Evolutionary conservation across 768 basidiomycete genomes (phyloP), one percentile per base, ranked within the genome.

Genomic region (Leucogyrophana mollusca): DNA sequence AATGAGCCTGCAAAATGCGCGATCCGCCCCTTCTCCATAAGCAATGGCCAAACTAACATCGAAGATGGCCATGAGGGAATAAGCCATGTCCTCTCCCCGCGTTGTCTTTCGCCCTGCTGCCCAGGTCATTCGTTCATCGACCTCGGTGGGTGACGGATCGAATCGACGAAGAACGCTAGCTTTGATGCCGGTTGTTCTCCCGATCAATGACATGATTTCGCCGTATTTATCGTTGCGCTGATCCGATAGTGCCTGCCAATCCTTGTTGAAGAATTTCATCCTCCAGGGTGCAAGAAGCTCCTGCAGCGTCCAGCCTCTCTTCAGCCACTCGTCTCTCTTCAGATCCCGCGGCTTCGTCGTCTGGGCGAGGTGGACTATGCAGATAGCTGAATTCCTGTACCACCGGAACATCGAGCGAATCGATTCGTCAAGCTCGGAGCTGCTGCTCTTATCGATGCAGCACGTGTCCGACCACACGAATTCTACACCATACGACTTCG

Each of bases 21-120:
- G 45, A 17, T 50, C 45, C 18, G 23, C 34, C 18, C 56, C 56
- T 37, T 53, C 54, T 23, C 56, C 56, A 39, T 57, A 57, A 11
- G 41, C 35, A 17, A 55, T 49, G 6, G 51, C 40, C 14, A 57
- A 22, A 30, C 42, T 42, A 32, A 52, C 50, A 13, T 46, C 41
- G 33, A 57, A 52, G 7, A 57, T 30, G 4, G 47, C 54, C 39
- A 57, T 38, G 16, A 57, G 34, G 13, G 49, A 55, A 32, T 57
- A 57, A 6, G 54, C 51, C 13, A 30, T 39, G 24, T 57, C 56
- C 37, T 55, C 56, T 18, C 36, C 34, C 21, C 48, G 34, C 20
- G 48, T 52, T 27, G 56, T 57, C 16, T 33, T 52, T 33, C 56
- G 36, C 17, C 34, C 43, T 8, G 56, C 46, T 23, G 54, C 56